These are phyloP conservation scores for Cronartium quercuum DNA, from an alignment of 1,284 basidiomycete genomes.

Conservation along the genomic window DNA sequence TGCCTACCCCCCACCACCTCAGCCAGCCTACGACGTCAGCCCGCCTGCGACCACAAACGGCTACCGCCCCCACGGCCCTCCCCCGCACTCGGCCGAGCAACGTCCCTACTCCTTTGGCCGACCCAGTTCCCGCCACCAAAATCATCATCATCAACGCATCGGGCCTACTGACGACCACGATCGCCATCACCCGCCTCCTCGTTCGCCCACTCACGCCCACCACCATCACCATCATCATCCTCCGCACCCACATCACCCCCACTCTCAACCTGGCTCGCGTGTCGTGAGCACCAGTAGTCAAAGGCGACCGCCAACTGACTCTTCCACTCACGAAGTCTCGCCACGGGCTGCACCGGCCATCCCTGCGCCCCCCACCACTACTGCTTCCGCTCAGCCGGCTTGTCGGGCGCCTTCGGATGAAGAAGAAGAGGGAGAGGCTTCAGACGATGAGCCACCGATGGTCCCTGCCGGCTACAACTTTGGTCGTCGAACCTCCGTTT, in stretches of 20 bases:
- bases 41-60: background rate
- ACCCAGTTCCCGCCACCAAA: background rate
- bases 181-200: conserved; percentile 12
- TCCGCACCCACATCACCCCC: conserved; percentile 17
- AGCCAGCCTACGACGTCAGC: conserved; percentile 31
- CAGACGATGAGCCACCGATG: conserved; percentile 51
- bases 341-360: conserved; percentile 30
- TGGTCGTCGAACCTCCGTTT: conserved; percentile 85
- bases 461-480: conserved; percentile 60
- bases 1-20: conserved; percentile 40
- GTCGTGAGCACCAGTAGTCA: too few relatives aligned
- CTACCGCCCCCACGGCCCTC: background rate
- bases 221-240: conserved; percentile 3
- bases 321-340: conserved; percentile 4
- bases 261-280: background rate
- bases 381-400: conserved; percentile 48
- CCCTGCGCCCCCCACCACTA: conserved; percentile 43
- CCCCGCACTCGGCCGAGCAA: background rate
- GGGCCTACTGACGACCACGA: background rate
- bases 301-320: too few relatives aligned
- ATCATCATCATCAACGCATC: background rate
- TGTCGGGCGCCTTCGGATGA: conserved; percentile 1
- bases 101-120: background rate
- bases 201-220: background rate
- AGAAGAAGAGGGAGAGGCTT: conserved; percentile 59